These are phyloP conservation scores for Dactylellina drechsleri DNA, from an alignment of 2,329 filamentous ascomycete species.

Conservation along the genomic window DNA sequence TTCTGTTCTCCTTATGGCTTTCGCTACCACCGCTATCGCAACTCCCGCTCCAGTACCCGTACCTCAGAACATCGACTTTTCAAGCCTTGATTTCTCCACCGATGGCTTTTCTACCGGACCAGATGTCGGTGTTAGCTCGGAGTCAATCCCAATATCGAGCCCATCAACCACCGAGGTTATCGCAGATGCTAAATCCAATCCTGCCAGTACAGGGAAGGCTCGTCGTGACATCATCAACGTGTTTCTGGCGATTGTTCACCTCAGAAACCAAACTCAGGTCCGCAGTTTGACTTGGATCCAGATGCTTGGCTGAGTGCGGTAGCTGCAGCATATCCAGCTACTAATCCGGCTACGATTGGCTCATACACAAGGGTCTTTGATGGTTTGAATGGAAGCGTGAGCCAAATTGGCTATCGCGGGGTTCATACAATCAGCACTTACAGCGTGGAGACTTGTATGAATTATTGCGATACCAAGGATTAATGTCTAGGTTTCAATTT, in stretches of 20 bases:
- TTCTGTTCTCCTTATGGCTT: conserved; percentile 30
- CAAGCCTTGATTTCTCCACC: conserved; percentile 4
- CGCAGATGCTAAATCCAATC: conserved; percentile 32
- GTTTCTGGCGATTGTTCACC: conserved; percentile 33
- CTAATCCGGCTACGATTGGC: conserved; percentile 40
- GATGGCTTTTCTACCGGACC: conserved; percentile 41
- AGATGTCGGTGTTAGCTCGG: conserved; percentile 27
- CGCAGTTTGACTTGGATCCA: conserved; percentile 34
- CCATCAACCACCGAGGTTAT: conserved; percentile 25
- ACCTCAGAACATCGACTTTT: conserved; percentile 43
- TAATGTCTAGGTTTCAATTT: conserved; percentile 57
- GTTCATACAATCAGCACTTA: conserved; percentile 56
- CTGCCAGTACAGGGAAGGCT: conserved; percentile 25
- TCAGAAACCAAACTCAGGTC: conserved; percentile 29
- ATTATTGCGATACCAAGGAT: conserved; percentile 53
- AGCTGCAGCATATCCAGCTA: conserved; percentile 34
- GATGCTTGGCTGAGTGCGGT: conserved; percentile 25
- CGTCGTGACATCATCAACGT: conserved; percentile 30
- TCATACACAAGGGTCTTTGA: conserved; percentile 60
- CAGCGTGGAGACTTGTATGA: conserved; percentile 53
- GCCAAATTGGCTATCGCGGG: conserved; percentile 57
- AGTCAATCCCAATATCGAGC: conserved; percentile 33
- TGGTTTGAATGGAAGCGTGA: conserved; percentile 55
- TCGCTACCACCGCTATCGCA: conserved; percentile 24
- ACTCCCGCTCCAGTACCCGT: conserved; percentile 33